Base-by-base conservation (phyloP, 768 basidiomycete genomes). In the Tulasnella sp. region DNA sequence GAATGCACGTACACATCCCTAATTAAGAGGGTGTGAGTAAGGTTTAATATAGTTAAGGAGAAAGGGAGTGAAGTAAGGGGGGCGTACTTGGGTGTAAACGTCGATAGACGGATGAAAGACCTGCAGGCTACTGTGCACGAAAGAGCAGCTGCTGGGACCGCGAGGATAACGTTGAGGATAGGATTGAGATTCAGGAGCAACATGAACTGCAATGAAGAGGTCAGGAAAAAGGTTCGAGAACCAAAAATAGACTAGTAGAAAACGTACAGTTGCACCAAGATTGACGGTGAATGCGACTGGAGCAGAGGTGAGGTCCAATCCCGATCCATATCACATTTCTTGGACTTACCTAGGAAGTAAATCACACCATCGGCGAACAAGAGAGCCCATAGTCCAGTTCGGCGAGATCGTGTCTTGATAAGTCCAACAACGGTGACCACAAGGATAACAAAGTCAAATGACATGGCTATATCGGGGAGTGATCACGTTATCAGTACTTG, bases 321-420 rank as follows among this genome's bases (percentile, higher is more conserved):
- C 12, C 34, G 34, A 16, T 35, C 34, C 12, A 35, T 35, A 35
- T 35, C 16, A 16, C n/a, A n/a, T n/a, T n/a, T n/a, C n/a, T n/a
- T n/a, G 8, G 5, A 46, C 51, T 13, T 79, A 52, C 83, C 76
- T 58, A 74, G 61, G 61, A 83, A 84, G 66, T 77, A 84, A 42
- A 82, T 77, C 44, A 84, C 59, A 20, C 81, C 81, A 59, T 84
- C 81, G 10, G 67, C 67, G 62, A 83, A 82, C 54, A 84, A 75
- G 45, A 83, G 72, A 42, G 64, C 72, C 39, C 79, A 73, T 24
- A 84, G 74, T 29, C 70, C 73, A n/a, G 70, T 69, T 16, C 76
- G 37, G 22, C 51, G 76, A 28, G 74, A 73, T 37, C 63, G 69
- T n/a, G 68, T 56, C 31, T 65, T 65, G 56, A 70, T 68, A 19